These are phyloP conservation scores for Clonostachys solani DNA, from an alignment of 2,329 filamentous ascomycete species.

Conservation along the genomic window DNA sequence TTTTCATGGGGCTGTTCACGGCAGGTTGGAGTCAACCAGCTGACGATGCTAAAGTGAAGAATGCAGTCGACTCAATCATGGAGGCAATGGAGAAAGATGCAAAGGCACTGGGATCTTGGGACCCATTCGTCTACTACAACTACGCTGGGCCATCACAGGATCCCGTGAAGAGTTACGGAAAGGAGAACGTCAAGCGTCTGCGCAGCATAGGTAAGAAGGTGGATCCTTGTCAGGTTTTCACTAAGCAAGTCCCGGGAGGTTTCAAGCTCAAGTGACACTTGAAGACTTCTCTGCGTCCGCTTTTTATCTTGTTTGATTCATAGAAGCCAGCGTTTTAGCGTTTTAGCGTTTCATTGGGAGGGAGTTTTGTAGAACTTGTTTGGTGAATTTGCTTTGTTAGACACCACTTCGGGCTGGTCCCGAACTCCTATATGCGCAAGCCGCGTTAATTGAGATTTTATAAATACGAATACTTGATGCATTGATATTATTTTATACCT, in stretches of 20 bases:
- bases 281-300: too few relatives aligned
- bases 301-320: too few relatives aligned
- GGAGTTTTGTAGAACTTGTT: too few relatives aligned
- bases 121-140: constrained; percentile 30
- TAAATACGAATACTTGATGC: too few relatives aligned
- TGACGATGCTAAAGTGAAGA: not conserved
- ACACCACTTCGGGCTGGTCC: too few relatives aligned
- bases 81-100: constrained; percentile 13
- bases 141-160: constrained; percentile 34
- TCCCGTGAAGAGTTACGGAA: constrained; percentile 28
- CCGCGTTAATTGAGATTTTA: too few relatives aligned
- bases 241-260: constrained; percentile 7
- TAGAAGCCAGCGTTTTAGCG: too few relatives aligned
- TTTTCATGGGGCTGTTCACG: constrained; percentile 2
- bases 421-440: too few relatives aligned
- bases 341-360: too few relatives aligned
- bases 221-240: constrained; percentile 29
- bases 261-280: not conserved
- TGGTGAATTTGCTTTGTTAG: too few relatives aligned
- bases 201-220: constrained; percentile 24
- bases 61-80: constrained; percentile 15
- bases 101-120: not conserved
- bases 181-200: constrained; percentile 26
- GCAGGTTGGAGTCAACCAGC: not conserved
- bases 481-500: too few relatives aligned